Base-by-base conservation (phyloP, 1,139 yeast species). In the Ogataea hybrid region DNA sequence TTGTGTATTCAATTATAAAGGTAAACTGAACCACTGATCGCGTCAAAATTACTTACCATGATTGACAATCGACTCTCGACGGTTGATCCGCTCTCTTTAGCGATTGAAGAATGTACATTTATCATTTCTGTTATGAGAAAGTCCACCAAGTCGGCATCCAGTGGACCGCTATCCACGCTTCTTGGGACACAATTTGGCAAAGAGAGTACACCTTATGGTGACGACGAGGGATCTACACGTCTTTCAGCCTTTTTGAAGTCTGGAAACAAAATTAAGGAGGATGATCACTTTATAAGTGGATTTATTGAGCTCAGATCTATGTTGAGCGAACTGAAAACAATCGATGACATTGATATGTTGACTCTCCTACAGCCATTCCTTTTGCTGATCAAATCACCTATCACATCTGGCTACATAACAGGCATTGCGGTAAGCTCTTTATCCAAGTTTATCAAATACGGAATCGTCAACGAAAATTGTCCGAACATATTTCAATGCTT, bases 121-220 rank as follows among this genome's bases (percentile, higher is more conserved):
- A 77, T 92, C 45, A 81, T 94, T 15, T 83, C 95, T 12, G 92
- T 95, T 23, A 89, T 92, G 96, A 74, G 98, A 40, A 90, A 90
- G 61, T 77, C 81, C 59, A 75, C 85, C 39, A 78, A 94, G 51
- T 84, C 87, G 80, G 73, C 84, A 10, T 88, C 83, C 52, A 49
- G 46, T 18, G 79, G 89, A 29, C 95, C 96, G 3, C 94, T 89
- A 36, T 94, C 96, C 6, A 89, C 96, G 6, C 79, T 90, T 33
- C 69, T 90, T 32, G 86, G 94, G 3, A 57, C 55, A 33, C 66
- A 71, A 68, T 45, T 79, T 66, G 49, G 63, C 64, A 55, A 47
- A 34, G 62, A 57, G 14, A 44, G 42, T n/a, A 46, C 59, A 11
- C 51, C 57, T 8, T 51, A 48, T 30, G 42, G 48, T 2, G 59